Evolutionary conservation across 164 flowering plant species (phyloP).

Genomic region (Vitis rupestris): DNA sequence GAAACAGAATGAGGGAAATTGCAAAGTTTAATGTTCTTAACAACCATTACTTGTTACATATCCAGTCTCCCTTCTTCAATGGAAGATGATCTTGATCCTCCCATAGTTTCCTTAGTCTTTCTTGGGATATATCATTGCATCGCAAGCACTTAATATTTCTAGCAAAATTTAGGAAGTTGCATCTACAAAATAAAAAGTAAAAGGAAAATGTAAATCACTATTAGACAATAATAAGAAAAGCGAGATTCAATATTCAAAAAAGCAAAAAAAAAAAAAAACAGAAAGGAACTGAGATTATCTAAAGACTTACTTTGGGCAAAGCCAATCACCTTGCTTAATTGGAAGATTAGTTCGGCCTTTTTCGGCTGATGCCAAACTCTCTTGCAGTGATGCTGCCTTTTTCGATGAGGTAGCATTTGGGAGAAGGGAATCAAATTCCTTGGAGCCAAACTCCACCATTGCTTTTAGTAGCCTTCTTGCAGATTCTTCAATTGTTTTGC

Average conservation of each 20-base stretch:
- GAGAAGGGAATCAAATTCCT: constrained; percentile 26
- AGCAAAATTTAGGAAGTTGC: constrained; percentile 80
- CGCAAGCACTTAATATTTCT: constrained; percentile 78
- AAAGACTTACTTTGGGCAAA: constrained; percentile 69
- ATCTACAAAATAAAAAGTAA: constrained; percentile 40
- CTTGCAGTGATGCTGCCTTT: constrained; percentile 8
- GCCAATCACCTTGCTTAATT: constrained; percentile 79
- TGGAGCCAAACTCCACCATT: constrained; percentile 47
- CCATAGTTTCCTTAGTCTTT: constrained; percentile 41
- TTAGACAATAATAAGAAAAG: not conserved
- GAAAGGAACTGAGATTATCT: not conserved
- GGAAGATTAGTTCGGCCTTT: constrained; percentile 33
- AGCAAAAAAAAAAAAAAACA: not conserved
- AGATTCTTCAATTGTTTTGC: constrained; percentile 49
- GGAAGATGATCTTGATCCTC: constrained; percentile 74
- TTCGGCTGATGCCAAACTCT: constrained; percentile 1
- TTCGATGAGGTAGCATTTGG: constrained; percentile 11
- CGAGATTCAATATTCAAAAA: not conserved
- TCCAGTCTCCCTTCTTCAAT: constrained; percentile 92
- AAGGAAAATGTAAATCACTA: not conserved
- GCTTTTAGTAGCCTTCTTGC: constrained; percentile 62
- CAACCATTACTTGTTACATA: constrained; percentile 66
- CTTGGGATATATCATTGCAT: constrained; percentile 52
- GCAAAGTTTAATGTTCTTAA: not conserved
- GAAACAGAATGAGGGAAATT: constrained; percentile 6